phyloP scores from a whole-genome alignment of 2,329 filamentous ascomycete genomes.

The Talaromyces piceae region DNA sequence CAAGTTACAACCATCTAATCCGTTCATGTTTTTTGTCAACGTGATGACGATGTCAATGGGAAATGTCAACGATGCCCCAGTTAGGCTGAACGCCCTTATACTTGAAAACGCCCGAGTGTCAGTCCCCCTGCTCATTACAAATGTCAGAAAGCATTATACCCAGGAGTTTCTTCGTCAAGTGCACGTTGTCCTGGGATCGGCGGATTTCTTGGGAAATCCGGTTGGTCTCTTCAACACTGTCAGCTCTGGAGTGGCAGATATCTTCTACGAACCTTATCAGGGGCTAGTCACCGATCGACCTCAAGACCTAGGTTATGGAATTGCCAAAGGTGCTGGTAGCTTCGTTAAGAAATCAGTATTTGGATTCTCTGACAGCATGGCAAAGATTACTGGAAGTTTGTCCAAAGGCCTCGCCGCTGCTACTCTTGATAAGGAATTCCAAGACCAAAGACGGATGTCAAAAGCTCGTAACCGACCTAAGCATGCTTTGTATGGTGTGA shows the following conservation, averaged over 20 bases:
- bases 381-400: constrained; percentile 94
- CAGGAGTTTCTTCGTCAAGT: constrained; percentile 94
- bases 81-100: constrained; percentile 87
- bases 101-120: constrained; percentile 93
- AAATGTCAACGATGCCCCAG: constrained; percentile 95
- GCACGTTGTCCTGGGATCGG: constrained; percentile 93
- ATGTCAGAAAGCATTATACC: constrained; percentile 89
- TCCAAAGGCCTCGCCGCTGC: constrained; percentile 94
- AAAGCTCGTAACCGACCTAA: constrained; percentile 89
- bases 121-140: constrained; percentile 71
- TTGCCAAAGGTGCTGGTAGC: constrained; percentile 91
- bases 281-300: constrained; percentile 91
- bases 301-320: constrained; percentile 88
- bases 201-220: constrained; percentile 94
- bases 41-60: constrained; percentile 99
- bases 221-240: constrained; percentile 98
- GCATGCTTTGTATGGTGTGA: constrained; percentile 93
- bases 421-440: constrained; percentile 96
- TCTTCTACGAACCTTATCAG: constrained; percentile 99
- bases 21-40: constrained; percentile 97
- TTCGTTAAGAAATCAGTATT: constrained; percentile 99
- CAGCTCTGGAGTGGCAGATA: constrained; percentile 91
- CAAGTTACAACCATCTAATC: constrained; percentile 81
- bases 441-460: constrained; percentile 90
- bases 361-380: constrained; percentile 93